Evolutionary conservation across 306 rosid species (phyloP).

Genomic region (Inga oerstediana): DNA sequence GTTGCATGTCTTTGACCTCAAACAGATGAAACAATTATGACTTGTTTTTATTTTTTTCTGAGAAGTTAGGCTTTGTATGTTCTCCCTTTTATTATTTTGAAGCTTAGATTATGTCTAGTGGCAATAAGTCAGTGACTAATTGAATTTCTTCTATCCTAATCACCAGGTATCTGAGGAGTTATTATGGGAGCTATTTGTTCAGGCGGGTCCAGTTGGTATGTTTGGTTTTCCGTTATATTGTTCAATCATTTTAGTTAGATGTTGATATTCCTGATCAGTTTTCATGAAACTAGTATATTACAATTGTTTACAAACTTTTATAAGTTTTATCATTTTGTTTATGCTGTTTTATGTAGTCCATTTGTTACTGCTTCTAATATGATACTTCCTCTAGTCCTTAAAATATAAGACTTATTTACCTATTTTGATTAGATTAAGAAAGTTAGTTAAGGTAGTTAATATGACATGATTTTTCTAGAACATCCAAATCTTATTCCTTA

Average conservation of each 20-base stretch:
- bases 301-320: background rate
- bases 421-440: too few species aligned
- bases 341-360: background rate
- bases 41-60: background rate
- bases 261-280: background rate
- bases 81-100: background rate
- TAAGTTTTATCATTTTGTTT: background rate
- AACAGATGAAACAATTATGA: background rate
- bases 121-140: background rate
- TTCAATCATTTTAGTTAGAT: background rate
- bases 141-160: background rate
- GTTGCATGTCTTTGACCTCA: background rate
- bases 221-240: background rate
- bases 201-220: conserved; percentile 58
- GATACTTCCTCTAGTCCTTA: background rate
- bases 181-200: conserved; percentile 60
- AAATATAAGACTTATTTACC: too few species aligned
- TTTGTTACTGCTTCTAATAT: background rate
- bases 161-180: conserved; percentile 46
- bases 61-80: background rate
- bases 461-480: too few species aligned
- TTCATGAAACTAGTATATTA: background rate
- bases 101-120: background rate
- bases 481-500: too few species aligned
- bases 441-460: too few species aligned